Evolutionary conservation across 345 rosid species (phyloP).

Genomic region (Dipteronia sinensis): DNA sequence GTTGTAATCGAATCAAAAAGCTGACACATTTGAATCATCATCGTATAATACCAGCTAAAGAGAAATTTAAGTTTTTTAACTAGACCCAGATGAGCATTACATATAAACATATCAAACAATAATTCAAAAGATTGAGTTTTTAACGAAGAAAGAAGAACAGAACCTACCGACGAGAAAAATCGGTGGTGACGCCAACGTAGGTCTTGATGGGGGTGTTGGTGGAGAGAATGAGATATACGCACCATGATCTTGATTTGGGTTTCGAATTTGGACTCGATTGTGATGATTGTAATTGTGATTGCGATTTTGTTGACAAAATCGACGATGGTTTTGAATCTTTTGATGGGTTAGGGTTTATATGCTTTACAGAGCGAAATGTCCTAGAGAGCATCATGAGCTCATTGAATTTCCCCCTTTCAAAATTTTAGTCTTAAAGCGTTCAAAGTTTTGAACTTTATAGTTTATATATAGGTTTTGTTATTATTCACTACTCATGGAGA

Average conservation of each 20-base stretch:
- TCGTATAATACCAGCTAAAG: not conserved
- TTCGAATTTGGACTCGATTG: constrained; percentile 18
- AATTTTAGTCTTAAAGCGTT: not conserved
- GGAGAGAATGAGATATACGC: constrained; percentile 77
- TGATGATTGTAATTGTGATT: constrained; percentile 18
- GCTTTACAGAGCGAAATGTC: constrained; percentile 61
- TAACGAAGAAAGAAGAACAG: not conserved
- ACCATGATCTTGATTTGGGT: constrained; percentile 48
- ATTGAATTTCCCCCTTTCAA: constrained; percentile 14
- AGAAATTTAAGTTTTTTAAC: no score
- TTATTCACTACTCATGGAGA: no score
- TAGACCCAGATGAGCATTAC: constrained; percentile 20
- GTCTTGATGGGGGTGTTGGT: constrained; percentile 74
- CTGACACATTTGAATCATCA: not conserved
- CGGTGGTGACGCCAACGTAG: constrained; percentile 76
- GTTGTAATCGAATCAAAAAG: not conserved
- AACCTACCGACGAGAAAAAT: constrained; percentile 73
- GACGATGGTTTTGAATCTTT: constrained; percentile 15
- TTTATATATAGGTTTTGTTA: no score
- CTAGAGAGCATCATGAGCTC: constrained; percentile 35
- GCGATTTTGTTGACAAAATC: constrained; percentile 17
- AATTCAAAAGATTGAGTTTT: not conserved
- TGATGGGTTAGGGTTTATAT: constrained; percentile 27
- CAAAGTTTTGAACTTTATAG: not conserved
- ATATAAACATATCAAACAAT: not conserved